Conservation (phyloP, 164 flowering plant species). For the Aristolochia fimbriata region DNA sequence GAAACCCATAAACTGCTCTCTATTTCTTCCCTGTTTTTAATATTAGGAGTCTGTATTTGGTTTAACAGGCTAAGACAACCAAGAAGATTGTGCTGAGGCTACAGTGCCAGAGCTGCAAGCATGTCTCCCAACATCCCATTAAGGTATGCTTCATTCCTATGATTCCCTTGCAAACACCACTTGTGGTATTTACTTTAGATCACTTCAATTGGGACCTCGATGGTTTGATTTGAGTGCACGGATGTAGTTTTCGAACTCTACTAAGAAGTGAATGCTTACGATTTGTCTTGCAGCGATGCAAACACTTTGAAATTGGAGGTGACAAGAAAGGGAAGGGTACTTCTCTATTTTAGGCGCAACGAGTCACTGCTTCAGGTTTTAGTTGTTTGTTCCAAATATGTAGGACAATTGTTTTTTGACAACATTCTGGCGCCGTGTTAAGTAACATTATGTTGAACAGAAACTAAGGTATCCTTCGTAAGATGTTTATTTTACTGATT, state of each 20-base stretch:
- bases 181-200: neutral
- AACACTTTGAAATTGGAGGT: constrained; percentile 17
- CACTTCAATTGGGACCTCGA: neutral
- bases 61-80: constrained; percentile 7
- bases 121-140: constrained; percentile 9
- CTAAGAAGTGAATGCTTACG: neutral
- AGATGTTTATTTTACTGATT: too few species aligned
- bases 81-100: constrained; percentile 12
- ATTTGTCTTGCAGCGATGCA: constrained; percentile 10
- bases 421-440: too few species aligned
- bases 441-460: too few species aligned
- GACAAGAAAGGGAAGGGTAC: constrained; percentile 17
- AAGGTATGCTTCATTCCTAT: too few species aligned
- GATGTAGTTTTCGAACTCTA: too few species aligned
- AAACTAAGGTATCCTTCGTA: too few species aligned
- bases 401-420: too few species aligned
- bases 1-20: too few species aligned
- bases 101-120: constrained; percentile 12
- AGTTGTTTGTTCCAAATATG: too few species aligned
- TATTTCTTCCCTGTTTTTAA: too few species aligned
- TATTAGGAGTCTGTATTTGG: neutral
- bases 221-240: neutral
- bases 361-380: too few species aligned
- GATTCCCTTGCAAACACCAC: too few species aligned
- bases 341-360: constrained; percentile 9